These are phyloP conservation scores for Uronychia setigera DNA, from an alignment of 73 alveolate species.

Conservation along the genomic window DNA sequence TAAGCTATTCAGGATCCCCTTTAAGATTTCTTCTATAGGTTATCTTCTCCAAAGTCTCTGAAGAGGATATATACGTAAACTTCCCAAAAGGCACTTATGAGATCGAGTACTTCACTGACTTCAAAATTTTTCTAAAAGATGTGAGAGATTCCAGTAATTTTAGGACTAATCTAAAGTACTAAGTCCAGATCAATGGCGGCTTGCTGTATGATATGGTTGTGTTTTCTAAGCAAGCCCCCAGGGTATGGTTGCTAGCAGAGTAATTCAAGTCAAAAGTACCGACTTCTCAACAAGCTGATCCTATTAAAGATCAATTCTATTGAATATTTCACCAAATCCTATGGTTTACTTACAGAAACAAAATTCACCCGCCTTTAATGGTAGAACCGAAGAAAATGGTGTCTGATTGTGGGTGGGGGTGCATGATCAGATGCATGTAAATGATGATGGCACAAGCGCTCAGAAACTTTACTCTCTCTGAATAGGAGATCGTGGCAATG, in stretches of 20 bases:
- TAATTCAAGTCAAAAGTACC: background rate
- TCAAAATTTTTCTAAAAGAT: background rate
- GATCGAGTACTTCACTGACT: background rate
- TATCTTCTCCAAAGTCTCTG: no score
- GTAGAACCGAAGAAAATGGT: conserved; percentile 19
- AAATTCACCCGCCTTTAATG: conserved; percentile 6
- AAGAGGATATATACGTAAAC: no score
- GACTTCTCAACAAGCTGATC: background rate
- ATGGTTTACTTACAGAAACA: conserved; percentile 20
- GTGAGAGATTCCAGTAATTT: background rate
- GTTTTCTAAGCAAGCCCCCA: background rate
- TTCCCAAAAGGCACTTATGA: no score
- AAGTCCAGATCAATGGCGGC: background rate
- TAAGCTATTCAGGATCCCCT: no score
- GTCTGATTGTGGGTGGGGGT: conserved; percentile 62
- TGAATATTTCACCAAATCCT: background rate
- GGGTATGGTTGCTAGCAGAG: background rate
- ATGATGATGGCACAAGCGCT: conserved; percentile 41
- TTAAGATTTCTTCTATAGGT: no score
- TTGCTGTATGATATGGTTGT: background rate
- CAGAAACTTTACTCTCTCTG: background rate
- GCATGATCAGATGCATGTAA: conserved; percentile 48
- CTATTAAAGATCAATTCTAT: background rate
- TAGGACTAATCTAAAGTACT: background rate
- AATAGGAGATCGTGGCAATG: conserved; percentile 6